Evolutionary conservation across 2,329 filamentous ascomycete genomes (phyloP).

Genomic region (Tolypocladium capitatum): DNA sequence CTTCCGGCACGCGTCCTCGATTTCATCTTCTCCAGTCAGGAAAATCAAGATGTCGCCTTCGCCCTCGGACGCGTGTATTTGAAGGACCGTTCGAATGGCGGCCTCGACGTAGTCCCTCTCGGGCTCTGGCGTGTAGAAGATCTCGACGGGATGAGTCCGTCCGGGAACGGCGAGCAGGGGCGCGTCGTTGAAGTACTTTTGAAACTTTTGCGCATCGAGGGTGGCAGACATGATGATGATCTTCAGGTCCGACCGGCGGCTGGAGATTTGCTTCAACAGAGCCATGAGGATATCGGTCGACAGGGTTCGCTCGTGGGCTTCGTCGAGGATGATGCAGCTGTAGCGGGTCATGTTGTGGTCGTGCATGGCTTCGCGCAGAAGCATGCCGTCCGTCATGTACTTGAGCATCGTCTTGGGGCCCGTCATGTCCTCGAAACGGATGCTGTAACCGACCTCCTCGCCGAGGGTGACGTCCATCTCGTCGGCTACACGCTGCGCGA

Average conservation of each 20-base stretch:
- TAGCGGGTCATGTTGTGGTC: slow-evolving; percentile 86
- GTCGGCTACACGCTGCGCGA: slow-evolving; percentile 92
- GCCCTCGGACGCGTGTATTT: slow-evolving; percentile 86
- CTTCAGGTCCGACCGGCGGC: slow-evolving; percentile 77
- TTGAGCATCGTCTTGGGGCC: slow-evolving; percentile 82
- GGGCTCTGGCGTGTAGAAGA: slow-evolving; percentile 94
- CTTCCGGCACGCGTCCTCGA: slow-evolving; percentile 90
- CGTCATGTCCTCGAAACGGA: slow-evolving; percentile 95
- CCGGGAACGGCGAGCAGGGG: slow-evolving; percentile 89
- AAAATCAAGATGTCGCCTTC: slow-evolving; percentile 92
- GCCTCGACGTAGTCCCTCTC: slow-evolving; percentile 96
- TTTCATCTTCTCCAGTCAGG: slow-evolving; percentile 95
- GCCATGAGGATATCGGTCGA: slow-evolving; percentile 97
- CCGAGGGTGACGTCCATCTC: slow-evolving; percentile 91
- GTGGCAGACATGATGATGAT: slow-evolving; percentile 99
- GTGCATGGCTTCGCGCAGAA: slow-evolving; percentile 91
- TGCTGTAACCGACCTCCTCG: slow-evolving; percentile 95
- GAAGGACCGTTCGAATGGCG: slow-evolving; percentile 82
- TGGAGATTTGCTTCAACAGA: slow-evolving; percentile 78
- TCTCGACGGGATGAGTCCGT: slow-evolving; percentile 90
- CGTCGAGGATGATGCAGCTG: slow-evolving; percentile 95
- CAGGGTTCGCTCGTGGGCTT: slow-evolving; percentile 94
- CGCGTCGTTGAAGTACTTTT: slow-evolving; percentile 90
- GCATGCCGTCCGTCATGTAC: slow-evolving; percentile 99
- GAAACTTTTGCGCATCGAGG: slow-evolving; percentile 94